Evolutionary conservation across 768 basidiomycete genomes (phyloP).

Genomic region (Pleurotus platypus): DNA sequence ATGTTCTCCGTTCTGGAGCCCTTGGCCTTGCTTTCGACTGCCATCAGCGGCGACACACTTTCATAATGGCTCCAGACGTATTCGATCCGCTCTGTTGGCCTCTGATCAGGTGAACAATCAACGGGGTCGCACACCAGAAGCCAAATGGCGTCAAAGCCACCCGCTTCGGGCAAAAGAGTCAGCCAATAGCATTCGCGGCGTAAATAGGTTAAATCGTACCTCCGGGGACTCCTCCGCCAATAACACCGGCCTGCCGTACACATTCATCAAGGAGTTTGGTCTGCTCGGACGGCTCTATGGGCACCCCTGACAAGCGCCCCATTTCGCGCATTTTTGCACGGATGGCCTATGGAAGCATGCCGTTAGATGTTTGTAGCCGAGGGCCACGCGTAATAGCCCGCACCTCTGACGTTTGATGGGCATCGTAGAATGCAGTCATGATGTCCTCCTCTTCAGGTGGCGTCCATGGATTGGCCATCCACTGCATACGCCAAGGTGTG

Average conservation of each 20-base stretch:
- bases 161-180: constrained; percentile 50
- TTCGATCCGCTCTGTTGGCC: constrained; percentile 60
- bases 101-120: constrained; percentile 38
- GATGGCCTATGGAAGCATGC: constrained; percentile 47
- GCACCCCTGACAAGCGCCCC: constrained; percentile 72
- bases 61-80: constrained; percentile 63
- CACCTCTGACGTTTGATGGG: constrained; percentile 58
- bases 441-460: constrained; percentile 39
- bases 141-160: constrained; percentile 97
- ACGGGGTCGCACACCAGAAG: constrained; percentile 72
- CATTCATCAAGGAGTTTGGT: constrained; percentile 80
- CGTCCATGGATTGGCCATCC: constrained; percentile 56
- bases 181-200: not conserved
- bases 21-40: constrained; percentile 62
- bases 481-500: constrained; percentile 30
- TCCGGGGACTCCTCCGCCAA: constrained; percentile 95
- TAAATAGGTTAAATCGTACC: constrained; percentile 51
- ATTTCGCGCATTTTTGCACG: constrained; percentile 80
- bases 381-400: constrained; percentile 5
- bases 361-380: no score
- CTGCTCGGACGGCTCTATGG: constrained; percentile 90
- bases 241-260: constrained; percentile 72
- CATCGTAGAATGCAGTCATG: constrained; percentile 54
- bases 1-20: constrained; percentile 65
- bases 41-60: constrained; percentile 69